Conservation (phyloP, 2,329 filamentous ascomycete species). For the Septoria linicola region DNA sequence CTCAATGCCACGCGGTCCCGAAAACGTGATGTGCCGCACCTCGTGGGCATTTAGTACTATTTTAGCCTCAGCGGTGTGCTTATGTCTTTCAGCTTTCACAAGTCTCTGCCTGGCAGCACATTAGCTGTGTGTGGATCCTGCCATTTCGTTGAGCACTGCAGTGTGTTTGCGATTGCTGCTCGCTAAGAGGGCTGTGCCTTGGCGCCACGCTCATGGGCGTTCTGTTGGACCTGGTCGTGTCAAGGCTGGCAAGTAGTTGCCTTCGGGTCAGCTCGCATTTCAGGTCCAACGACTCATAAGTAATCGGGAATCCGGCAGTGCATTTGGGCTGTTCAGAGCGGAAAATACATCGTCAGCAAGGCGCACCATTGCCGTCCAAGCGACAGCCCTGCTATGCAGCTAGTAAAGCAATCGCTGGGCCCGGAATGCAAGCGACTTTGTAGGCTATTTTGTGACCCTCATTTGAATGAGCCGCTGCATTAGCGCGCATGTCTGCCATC, state of each 20-base stretch:
- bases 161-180: not conserved
- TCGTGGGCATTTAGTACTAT: no score
- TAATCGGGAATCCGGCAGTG: slow-evolving; percentile 9
- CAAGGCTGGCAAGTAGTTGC: slow-evolving; percentile 5
- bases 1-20: slow-evolving; percentile 13
- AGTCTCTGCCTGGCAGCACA: slow-evolving; percentile 1
- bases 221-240: not conserved
- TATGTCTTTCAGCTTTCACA: not conserved
- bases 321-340: not conserved
- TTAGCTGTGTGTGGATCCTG: not conserved
- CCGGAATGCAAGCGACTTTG: slow-evolving; percentile 1
- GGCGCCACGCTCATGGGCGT: not conserved
- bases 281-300: not conserved
- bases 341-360: slow-evolving; percentile 8
- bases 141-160: not conserved
- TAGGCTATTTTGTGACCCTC: slow-evolving; percentile 16
- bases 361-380: not conserved
- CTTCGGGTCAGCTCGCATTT: slow-evolving; percentile 14
- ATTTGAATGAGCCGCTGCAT: slow-evolving; percentile 14
- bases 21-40: slow-evolving; percentile 8
- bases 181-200: slow-evolving; percentile 6
- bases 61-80: no score
- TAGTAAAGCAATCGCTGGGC: slow-evolving; percentile 1
- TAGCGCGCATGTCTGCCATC: slow-evolving; percentile 17
- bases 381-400: slow-evolving; percentile 10